phyloP scores from a whole-genome alignment of 2,329 filamentous ascomycete species.

The Phoma herbarum region DNA sequence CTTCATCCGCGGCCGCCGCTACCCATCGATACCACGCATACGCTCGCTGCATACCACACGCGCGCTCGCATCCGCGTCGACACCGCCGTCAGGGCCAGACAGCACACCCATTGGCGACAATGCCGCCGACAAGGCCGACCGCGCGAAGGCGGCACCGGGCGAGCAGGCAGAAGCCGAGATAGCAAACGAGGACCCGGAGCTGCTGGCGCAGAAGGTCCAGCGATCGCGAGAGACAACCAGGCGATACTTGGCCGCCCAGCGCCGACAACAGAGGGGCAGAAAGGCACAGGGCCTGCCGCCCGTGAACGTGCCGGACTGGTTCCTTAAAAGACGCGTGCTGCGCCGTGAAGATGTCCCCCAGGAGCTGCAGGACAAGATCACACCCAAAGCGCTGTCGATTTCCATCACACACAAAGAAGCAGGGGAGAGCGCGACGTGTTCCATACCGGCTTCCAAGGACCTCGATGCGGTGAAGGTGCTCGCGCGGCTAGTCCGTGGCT shows the following conservation, averaged over 20 bases:
- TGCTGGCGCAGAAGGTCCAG: slow-evolving; percentile 49
- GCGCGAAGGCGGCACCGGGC: slow-evolving; percentile 29
- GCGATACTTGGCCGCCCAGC: slow-evolving; percentile 46
- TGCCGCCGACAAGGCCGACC: slow-evolving; percentile 32
- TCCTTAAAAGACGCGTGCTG: slow-evolving; percentile 62
- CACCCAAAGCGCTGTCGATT: slow-evolving; percentile 31
- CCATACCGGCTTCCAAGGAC: slow-evolving; percentile 31
- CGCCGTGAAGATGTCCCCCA: slow-evolving; percentile 46
- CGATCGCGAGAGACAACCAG: slow-evolving; percentile 46
- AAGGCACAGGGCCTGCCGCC: slow-evolving; percentile 49
- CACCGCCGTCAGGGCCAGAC: slow-evolving; percentile 42
- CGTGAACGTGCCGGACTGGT: slow-evolving; percentile 64
- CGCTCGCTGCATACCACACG: slow-evolving; percentile 49
- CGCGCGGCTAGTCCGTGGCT: slow-evolving; percentile 35
- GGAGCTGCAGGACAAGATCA: slow-evolving; percentile 20
- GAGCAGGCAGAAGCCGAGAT: slow-evolving; percentile 34
- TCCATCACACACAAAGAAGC: slow-evolving; percentile 35
- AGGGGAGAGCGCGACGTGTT: slow-evolving; percentile 38
- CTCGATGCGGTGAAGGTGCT: slow-evolving; percentile 33
- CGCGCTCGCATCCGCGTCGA: slow-evolving; percentile 36
- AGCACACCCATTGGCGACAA: slow-evolving; percentile 37
- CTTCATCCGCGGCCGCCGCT: slow-evolving; percentile 50
- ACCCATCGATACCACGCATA: slow-evolving; percentile 38
- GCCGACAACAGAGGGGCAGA: slow-evolving; percentile 45
- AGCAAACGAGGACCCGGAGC: slow-evolving; percentile 44